These are phyloP conservation scores for Mycothermus thermophilus DNA, from an alignment of 495 filamentous ascomycete genomes.

Conservation along the genomic window DNA sequence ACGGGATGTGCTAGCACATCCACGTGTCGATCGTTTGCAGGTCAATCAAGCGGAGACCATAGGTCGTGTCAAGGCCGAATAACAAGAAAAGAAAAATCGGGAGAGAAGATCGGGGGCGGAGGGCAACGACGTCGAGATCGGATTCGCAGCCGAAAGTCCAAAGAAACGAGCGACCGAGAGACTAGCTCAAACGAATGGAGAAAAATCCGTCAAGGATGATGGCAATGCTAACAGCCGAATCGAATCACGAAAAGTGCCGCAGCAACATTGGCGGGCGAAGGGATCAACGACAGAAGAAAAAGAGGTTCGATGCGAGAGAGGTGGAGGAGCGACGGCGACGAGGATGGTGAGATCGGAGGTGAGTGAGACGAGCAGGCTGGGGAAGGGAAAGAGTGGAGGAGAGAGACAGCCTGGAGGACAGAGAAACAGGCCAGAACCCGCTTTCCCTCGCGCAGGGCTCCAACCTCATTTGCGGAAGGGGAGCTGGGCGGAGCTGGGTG, in stretches of 20 bases:
- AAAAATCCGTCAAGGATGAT: too few relatives aligned
- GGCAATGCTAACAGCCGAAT: too few relatives aligned
- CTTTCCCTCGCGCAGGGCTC: conserved; percentile 2
- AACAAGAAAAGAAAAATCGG: too few relatives aligned
- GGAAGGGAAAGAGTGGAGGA: conserved; percentile 9
- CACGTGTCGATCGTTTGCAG: too few relatives aligned
- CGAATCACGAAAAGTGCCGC: neutral
- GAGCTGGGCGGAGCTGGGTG: conserved; percentile 11
- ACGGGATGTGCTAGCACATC: too few relatives aligned
- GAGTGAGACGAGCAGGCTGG: conserved; percentile 11
- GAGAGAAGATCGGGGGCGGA: too few relatives aligned
- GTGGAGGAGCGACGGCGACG: conserved; percentile 10
- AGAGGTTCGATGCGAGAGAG: neutral
- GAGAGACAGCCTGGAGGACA: conserved; percentile 5
- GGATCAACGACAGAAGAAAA: neutral
- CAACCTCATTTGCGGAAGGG: conserved; percentile 25
- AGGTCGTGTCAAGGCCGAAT: too few relatives aligned
- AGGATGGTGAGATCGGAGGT: conserved; percentile 9
- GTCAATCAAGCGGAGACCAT: conserved; percentile 2
- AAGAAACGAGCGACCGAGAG: conserved; percentile 39
- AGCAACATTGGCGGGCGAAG: too few relatives aligned
- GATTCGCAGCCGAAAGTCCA: too few relatives aligned
- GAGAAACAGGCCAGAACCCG: too few relatives aligned
- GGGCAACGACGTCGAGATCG: too few relatives aligned
- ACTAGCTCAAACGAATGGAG: conserved; percentile 36